Percentiles rank a stretch among this genome's conserved stretches.
These are phyloP conservation scores for Bombardia bombarda DNA, from an alignment of 495 filamentous ascomycete genomes.

Conservation along the genomic window DNA sequence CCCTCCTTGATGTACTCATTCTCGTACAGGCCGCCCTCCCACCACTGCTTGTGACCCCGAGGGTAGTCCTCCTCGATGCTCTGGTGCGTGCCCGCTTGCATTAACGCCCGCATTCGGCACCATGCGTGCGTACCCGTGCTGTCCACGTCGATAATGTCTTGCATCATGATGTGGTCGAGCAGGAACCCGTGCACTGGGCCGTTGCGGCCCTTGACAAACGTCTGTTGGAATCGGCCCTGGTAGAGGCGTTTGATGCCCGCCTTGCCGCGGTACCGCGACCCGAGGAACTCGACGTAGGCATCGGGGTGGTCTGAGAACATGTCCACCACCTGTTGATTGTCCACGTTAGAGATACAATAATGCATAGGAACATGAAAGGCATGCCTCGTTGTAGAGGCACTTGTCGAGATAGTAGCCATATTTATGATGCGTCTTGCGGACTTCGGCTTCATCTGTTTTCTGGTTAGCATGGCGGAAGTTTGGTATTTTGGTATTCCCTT, in stretches of 20 bases:
- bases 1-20: constrained; percentile 53
- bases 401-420: constrained; percentile 55
- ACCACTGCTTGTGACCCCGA: constrained; percentile 45
- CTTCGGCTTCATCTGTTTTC: constrained; percentile 36
- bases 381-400: constrained; percentile 47
- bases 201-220: constrained; percentile 45
- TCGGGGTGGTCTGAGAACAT: constrained; percentile 46
- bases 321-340: constrained; percentile 32
- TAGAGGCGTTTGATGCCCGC: constrained; percentile 47
- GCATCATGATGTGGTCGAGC: constrained; percentile 50
- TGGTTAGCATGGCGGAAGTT: neutral
- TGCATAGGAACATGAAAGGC: too few relatives aligned
- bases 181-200: constrained; percentile 48
- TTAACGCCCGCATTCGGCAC: constrained; percentile 47
- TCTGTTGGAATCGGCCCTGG: constrained; percentile 40
- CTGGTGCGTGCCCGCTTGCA: constrained; percentile 46
- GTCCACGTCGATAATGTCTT: constrained; percentile 44
- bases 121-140: constrained; percentile 38
- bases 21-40: constrained; percentile 51
- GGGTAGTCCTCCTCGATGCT: constrained; percentile 39
- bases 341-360: too few relatives aligned
- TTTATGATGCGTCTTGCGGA: constrained; percentile 47
- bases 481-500: neutral
- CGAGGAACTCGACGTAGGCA: constrained; percentile 49
- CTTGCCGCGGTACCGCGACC: constrained; percentile 44